Evolutionary conservation across 306 rosid genomes (phyloP).

Genomic region (Pyrus betulifolia): DNA sequence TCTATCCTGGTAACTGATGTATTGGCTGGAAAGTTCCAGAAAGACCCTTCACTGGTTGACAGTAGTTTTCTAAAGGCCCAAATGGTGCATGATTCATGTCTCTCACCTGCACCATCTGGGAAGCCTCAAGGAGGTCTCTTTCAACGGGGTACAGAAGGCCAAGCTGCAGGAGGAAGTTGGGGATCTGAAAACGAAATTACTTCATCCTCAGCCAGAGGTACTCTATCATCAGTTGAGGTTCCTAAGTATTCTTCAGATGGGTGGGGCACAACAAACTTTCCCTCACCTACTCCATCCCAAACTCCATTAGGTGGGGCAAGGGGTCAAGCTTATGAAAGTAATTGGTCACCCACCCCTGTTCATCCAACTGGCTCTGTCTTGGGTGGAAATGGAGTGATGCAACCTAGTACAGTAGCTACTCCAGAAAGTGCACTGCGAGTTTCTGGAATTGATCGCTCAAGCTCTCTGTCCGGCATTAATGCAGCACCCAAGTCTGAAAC

Average conservation of each 20-base stretch:
- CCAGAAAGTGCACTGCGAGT: constrained; percentile 27
- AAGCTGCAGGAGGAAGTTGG: constrained; percentile 51
- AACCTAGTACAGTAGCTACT: constrained; percentile 18
- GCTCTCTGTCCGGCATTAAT: constrained; percentile 28
- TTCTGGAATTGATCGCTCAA: constrained; percentile 28
- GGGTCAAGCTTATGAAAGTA: constrained; percentile 49
- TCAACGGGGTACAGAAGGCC: constrained; percentile 48
- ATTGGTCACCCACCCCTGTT: constrained; percentile 52
- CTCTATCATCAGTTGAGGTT: constrained; percentile 50
- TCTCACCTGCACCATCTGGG: constrained; percentile 32
- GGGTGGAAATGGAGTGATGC: constrained; percentile 43
- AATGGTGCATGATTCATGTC: constrained; percentile 33
- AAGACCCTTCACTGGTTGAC: constrained; percentile 32
- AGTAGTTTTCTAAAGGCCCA: constrained; percentile 43
- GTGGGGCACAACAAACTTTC: constrained; percentile 75
- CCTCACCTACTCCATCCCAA: constrained; percentile 89
- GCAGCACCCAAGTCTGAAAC: constrained; percentile 24
- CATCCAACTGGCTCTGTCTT: constrained; percentile 34
- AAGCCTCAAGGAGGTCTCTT: constrained; percentile 40
- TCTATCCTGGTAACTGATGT: constrained; percentile 69
- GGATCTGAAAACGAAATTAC: constrained; percentile 35
- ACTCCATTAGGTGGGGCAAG: constrained; percentile 38
- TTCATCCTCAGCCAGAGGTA: constrained; percentile 33
- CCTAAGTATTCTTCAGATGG: constrained; percentile 52
- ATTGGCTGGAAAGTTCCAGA: constrained; percentile 61